Evolutionary conservation across 495 filamentous ascomycete genomes (phyloP), one percentile per base, ranked within the genome.

Genomic region (Penicillium roqueforti): DNA sequence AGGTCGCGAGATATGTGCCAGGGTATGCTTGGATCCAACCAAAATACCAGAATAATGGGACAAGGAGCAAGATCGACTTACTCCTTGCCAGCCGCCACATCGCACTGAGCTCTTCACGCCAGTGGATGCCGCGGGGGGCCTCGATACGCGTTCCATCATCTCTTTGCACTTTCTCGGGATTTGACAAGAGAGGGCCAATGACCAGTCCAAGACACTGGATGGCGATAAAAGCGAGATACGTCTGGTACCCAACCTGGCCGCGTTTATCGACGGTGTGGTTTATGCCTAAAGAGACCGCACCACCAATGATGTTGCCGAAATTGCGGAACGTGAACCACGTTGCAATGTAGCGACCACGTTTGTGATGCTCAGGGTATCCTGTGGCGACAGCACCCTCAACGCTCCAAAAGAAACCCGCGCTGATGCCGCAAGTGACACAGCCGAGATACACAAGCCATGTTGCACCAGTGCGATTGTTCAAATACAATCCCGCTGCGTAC

Each of bases 291-390:
- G 76, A 71, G 47, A 83, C 79, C 5, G 79, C 76, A 1, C 73
- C 72, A 4, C 79, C 81, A 46, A 84, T 73, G 14, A 83, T 64
- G 28, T 79, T 75, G 1, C 81, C 80, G 1, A 80, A 63, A 37
- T 79, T 78, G 13, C 79, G 75, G 38, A 81, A 75, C 29, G 74
- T 75, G 8, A 83, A 71, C 80, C 80, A 82, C 18, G 78, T 80
- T 2, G 75, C 77, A 38, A 69, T 76, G 46, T 80, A 82, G 19
- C 74, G 72, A n/a, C 79, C 80, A 0, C 77, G 67, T 42, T 82
- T 74, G 20, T 75, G 69, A 19, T 75, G 55, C 43, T 82, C 76
- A 0, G 78, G 79, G 48, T 84, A 83, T 0, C 77, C 80, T 0
- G 78, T 64, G 1, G 76, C 78, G 29, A 84, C 71, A 11, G 80